Evolutionary conservation across 1,284 basidiomycete species (phyloP).

Genomic region (Trametes versicolor): DNA sequence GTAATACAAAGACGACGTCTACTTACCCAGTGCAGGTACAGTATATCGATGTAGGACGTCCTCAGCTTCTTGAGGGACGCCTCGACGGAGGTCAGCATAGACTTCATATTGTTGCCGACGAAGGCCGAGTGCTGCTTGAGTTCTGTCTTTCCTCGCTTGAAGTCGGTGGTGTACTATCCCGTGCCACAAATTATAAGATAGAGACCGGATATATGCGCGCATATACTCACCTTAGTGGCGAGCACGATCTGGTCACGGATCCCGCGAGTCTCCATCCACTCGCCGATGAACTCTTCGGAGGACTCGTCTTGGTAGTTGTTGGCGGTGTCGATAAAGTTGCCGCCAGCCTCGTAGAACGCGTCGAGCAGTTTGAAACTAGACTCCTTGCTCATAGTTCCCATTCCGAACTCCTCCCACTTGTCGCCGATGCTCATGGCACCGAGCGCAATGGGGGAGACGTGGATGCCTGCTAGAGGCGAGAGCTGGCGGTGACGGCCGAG

Average conservation of each 20-base stretch:
- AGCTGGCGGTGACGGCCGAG: constrained; percentile 56
- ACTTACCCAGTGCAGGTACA: constrained; percentile 8
- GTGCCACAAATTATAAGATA: neutral
- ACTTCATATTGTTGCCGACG: constrained; percentile 56
- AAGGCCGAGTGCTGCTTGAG: constrained; percentile 39
- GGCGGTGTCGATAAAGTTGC: constrained; percentile 66
- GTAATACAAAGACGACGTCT: too few species aligned
- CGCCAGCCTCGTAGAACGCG: constrained; percentile 39
- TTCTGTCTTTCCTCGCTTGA: constrained; percentile 34
- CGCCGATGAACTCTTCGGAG: constrained; percentile 64
- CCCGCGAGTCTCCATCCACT: constrained; percentile 61
- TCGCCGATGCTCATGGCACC: constrained; percentile 61
- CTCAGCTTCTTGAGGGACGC: constrained; percentile 62
- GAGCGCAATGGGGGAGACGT: constrained; percentile 59
- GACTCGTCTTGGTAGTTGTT: constrained; percentile 49
- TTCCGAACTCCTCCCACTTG: constrained; percentile 46
- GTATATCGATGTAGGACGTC: constrained; percentile 60
- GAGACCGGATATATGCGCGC: neutral
- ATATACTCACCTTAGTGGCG: constrained; percentile 57
- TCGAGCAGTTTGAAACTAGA: constrained; percentile 54
- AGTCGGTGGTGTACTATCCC: constrained; percentile 32
- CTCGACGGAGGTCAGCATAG: constrained; percentile 52
- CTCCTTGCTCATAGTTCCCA: constrained; percentile 50
- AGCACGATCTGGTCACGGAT: constrained; percentile 65
- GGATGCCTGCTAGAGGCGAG: constrained; percentile 45